These are phyloP conservation scores for Centrapalus pauciflorus DNA, from an alignment of 129 eudicot species.

Conservation along the genomic window DNA sequence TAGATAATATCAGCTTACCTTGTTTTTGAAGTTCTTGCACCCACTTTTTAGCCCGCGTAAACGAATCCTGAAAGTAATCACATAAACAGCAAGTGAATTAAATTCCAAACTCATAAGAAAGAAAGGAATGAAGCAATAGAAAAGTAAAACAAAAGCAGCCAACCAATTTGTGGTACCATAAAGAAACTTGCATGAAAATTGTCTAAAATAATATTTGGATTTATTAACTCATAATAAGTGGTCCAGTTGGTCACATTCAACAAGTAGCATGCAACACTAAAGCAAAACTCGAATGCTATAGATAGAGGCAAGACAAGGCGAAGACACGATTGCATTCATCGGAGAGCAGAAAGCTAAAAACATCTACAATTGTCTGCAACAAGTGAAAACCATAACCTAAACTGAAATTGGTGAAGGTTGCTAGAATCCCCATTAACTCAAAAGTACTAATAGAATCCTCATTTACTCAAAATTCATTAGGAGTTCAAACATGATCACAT, in stretches of 20 bases:
- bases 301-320: not conserved
- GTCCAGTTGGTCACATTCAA: not conserved
- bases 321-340: not conserved
- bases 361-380: not conserved
- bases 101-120: conserved; percentile 11
- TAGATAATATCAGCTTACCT: conserved; percentile 42
- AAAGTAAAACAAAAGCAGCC: not conserved
- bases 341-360: not conserved
- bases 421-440: no score
- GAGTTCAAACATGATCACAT: not conserved
- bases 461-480: not conserved
- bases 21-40: conserved; percentile 96
- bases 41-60: conserved; percentile 92
- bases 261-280: not conserved
- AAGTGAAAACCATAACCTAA: not conserved
- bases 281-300: not conserved
- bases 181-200: not conserved
- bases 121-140: not conserved
- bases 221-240: not conserved
- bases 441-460: not conserved
- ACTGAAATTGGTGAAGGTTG: not conserved
- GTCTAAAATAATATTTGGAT: not conserved
- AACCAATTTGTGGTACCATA: no score
- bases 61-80: conserved; percentile 63
- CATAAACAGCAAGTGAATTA: not conserved